Percentiles rank a stretch among this genome's conserved stretches.
These are phyloP conservation scores for Solanum appendiculatum DNA, from an alignment of 257 asterid species.

Conservation along the genomic window DNA sequence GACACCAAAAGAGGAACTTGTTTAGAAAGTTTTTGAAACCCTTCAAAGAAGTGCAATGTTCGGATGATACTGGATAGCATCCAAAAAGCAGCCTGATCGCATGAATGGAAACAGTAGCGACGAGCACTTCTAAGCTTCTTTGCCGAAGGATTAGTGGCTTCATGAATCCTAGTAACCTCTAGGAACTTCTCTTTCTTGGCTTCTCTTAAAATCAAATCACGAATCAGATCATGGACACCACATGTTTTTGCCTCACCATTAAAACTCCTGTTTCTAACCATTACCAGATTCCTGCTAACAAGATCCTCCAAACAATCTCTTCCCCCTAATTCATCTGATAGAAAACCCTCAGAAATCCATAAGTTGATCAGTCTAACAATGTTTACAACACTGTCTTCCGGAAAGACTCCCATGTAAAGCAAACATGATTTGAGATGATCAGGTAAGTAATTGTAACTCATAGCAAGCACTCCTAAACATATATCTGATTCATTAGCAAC, in stretches of 20 bases:
- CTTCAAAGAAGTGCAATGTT: background rate
- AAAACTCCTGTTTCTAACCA: background rate
- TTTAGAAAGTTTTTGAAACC: background rate
- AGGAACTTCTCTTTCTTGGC: background rate
- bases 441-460: background rate
- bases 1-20: background rate
- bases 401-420: background rate
- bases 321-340: background rate
- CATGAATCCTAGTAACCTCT: background rate
- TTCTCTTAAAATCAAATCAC: background rate
- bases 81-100: background rate
- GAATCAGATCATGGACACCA: background rate
- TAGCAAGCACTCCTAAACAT: too few species aligned
- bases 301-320: background rate
- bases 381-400: background rate
- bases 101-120: background rate
- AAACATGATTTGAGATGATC: background rate
- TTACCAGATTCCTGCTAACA: background rate
- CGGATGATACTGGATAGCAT: background rate
- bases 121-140: too few species aligned
- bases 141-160: background rate
- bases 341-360: background rate
- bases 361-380: background rate
- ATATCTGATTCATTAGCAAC: too few species aligned
- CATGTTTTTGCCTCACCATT: background rate